phyloP scores from a whole-genome alignment of 345 rosid genomes.

The Dovyalis caffra region DNA sequence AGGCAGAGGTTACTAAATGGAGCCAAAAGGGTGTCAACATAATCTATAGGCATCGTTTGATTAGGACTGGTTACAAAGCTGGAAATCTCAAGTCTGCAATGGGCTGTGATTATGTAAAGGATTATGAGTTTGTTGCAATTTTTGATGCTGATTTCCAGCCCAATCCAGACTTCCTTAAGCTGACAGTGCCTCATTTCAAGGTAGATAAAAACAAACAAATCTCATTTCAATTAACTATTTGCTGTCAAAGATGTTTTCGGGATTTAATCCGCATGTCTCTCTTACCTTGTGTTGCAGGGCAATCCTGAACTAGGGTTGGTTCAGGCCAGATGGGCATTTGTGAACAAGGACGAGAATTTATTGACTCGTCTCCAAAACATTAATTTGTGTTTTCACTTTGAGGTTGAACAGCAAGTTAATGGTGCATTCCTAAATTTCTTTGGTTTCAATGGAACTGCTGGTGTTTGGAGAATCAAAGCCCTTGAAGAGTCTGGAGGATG shows the following conservation, averaged over 20 bases:
- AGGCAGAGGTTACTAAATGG: conserved; percentile 65
- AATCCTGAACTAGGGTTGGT: conserved; percentile 70
- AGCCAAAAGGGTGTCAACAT: conserved; percentile 68
- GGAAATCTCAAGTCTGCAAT: conserved; percentile 90
- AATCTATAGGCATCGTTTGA: conserved; percentile 64
- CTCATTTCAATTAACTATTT: background rate
- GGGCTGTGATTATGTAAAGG: conserved; percentile 71
- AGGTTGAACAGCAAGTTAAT: conserved; percentile 84
- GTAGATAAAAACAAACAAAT: conserved; percentile 28
- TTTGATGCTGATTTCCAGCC: conserved; percentile 90
- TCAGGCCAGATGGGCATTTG: conserved; percentile 82
- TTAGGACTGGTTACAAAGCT: conserved; percentile 85
- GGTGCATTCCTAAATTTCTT: conserved; percentile 77
- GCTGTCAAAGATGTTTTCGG: background rate
- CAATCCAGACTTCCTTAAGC: conserved; percentile 63
- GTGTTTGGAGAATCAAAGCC: conserved; percentile 85
- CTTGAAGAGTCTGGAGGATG: conserved; percentile 90
- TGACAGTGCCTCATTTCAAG: conserved; percentile 80
- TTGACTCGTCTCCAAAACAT: conserved; percentile 85
- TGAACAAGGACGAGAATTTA: conserved; percentile 82
- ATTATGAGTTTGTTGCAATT: conserved; percentile 78
- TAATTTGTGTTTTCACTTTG: conserved; percentile 78
- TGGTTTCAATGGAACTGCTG: conserved; percentile 91
- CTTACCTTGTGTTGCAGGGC: conserved; percentile 39
- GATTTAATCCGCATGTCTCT: background rate